Evolutionary conservation across 192 early-diverging fungal species (phyloP).

Genomic region (Coemansia sp.): DNA sequence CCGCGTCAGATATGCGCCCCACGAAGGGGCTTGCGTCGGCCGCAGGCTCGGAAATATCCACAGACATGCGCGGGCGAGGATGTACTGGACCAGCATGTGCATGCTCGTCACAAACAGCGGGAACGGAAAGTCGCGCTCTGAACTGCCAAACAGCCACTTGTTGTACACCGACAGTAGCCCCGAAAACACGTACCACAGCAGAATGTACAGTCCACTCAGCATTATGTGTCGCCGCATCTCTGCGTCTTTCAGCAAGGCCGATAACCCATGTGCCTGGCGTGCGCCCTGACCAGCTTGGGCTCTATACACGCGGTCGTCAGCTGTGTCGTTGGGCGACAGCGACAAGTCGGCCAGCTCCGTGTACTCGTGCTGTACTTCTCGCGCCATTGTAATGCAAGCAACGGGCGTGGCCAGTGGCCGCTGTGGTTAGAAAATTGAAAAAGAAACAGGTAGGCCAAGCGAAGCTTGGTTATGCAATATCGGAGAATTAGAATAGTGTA

Average conservation of each 20-base stretch:
- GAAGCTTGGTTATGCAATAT: not conserved
- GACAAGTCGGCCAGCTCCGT: conserved; percentile 39
- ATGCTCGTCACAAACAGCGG: conserved; percentile 83
- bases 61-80: conserved; percentile 57
- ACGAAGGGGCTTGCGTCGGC: conserved; percentile 57
- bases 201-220: conserved; percentile 45
- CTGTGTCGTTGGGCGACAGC: not conserved
- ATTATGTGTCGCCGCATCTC: conserved; percentile 32
- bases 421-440: not conserved
- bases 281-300: not conserved
- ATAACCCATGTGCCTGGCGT: not conserved
- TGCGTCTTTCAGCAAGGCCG: conserved; percentile 18
- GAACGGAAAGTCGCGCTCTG: conserved; percentile 78
- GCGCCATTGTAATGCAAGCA: conserved; percentile 2
- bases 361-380: conserved; percentile 32
- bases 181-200: conserved; percentile 64
- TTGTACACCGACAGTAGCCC: conserved; percentile 84
- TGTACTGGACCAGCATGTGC: conserved; percentile 86
- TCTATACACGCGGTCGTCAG: conserved; percentile 10
- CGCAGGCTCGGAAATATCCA: conserved; percentile 60
- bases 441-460: not conserved
- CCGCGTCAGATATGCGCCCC: conserved; percentile 62
- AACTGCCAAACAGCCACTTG: conserved; percentile 88
- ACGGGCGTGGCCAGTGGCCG: not conserved
- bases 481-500: not conserved